phyloP scores from a whole-genome alignment of 2,329 filamentous ascomycete species.

The Trichoderma sp. region DNA sequence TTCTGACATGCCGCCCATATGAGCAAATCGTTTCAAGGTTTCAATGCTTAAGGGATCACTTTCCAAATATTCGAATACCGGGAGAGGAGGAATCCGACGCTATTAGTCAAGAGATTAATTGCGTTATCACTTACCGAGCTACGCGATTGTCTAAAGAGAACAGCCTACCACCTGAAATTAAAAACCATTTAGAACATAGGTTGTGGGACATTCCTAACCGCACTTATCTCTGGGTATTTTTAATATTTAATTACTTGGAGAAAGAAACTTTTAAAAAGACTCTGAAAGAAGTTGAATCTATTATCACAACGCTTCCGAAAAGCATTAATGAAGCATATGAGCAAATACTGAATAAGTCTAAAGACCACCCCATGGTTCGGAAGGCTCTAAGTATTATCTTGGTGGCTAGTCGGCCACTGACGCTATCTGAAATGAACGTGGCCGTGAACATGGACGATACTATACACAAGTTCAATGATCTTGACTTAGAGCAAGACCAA shows the following conservation, averaged over 20 bases:
- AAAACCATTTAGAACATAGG: not conserved
- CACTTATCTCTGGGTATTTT: not conserved
- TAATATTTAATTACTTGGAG: not conserved
- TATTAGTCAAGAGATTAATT: not conserved
- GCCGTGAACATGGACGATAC: not conserved
- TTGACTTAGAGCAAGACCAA: not conserved
- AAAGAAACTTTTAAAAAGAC: not conserved
- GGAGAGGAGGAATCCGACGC: not conserved
- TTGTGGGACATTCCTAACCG: not conserved
- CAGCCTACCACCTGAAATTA: not conserved
- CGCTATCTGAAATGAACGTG: not conserved
- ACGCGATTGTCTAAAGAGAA: not conserved
- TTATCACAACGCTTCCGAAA: not conserved
- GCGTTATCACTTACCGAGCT: not conserved
- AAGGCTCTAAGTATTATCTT: not conserved
- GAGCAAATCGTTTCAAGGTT: not conserved
- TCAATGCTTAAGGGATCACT: not conserved
- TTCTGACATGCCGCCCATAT: not conserved
- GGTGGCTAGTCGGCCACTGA: not conserved
- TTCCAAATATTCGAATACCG: not conserved
- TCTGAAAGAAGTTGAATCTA: not conserved
- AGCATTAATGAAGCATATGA: not conserved
- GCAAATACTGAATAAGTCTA: not conserved
- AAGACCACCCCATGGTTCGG: not conserved
- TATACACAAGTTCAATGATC: not conserved